Evolutionary conservation across 2,329 filamentous ascomycete genomes (phyloP).

Genomic region (Parastagonospora nodorum): DNA sequence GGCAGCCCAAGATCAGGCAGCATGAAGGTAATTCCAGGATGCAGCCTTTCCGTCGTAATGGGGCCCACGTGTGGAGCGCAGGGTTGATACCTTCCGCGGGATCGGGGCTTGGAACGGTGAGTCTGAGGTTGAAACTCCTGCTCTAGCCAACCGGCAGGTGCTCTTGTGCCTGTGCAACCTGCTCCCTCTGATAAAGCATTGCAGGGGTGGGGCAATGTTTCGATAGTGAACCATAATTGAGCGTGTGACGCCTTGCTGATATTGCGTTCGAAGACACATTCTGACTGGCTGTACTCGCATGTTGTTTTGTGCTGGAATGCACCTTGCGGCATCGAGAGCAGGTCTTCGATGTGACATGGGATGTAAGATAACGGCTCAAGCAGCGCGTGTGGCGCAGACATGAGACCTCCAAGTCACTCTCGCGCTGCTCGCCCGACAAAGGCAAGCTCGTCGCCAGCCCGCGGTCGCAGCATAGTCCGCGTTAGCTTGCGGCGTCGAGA

Average conservation of each 20-base stretch:
- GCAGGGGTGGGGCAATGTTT: constrained; percentile 5
- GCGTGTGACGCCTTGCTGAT: constrained; percentile 4
- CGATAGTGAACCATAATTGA: constrained; percentile 6
- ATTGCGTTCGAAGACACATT: neutral
- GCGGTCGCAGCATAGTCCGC: neutral
- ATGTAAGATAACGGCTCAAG: neutral
- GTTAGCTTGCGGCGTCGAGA: neutral
- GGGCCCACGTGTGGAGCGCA: constrained; percentile 21
- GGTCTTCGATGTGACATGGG: neutral
- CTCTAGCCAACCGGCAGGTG: constrained; percentile 11
- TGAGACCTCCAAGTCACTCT: neutral
- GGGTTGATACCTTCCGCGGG: constrained; percentile 13
- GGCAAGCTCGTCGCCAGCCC: neutral
- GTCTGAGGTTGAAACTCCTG: constrained; percentile 12
- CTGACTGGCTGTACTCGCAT: constrained; percentile 1
- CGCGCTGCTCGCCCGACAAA: neutral
- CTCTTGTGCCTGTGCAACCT: constrained; percentile 6
- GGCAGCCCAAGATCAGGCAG: constrained; percentile 9
- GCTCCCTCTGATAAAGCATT: constrained; percentile 2
- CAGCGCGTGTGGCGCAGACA: neutral
- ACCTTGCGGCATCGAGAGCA: constrained; percentile 2
- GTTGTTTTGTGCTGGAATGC: neutral
- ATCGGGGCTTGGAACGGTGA: neutral
- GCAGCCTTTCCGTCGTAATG: constrained; percentile 13
- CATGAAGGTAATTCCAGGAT: constrained; percentile 9